These are phyloP conservation scores for Colletotrichum sidae DNA, from an alignment of 2,329 filamentous ascomycete species.

Conservation along the genomic window DNA sequence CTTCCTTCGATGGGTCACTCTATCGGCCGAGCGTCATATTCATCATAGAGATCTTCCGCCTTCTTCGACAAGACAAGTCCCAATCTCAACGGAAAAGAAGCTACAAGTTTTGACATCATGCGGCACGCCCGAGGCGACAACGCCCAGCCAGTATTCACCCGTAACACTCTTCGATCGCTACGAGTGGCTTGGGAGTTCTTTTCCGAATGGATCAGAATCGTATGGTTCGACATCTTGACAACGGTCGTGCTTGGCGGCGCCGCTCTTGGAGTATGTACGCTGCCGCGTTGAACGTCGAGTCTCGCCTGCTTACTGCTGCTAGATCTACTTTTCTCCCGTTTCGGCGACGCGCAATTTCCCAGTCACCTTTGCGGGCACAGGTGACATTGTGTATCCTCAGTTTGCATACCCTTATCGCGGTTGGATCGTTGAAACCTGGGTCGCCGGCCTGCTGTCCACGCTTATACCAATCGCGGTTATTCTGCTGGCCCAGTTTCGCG, in stretches of 20 bases:
- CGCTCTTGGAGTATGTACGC: constrained; percentile 42
- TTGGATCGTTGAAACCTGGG: constrained; percentile 71
- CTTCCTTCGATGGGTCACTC: no score
- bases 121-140: constrained; percentile 1
- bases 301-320: constrained; percentile 8
- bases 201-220: constrained; percentile 64
- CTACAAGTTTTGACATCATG: no score
- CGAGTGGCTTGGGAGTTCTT: constrained; percentile 12
- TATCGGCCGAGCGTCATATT: no score
- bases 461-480: constrained; percentile 69
- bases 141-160: constrained; percentile 17
- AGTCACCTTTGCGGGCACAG: constrained; percentile 66
- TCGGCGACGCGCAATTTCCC: constrained; percentile 70
- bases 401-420: constrained; percentile 74
- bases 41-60: no score
- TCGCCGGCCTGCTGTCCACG: constrained; percentile 66
- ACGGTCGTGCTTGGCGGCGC: constrained; percentile 66
- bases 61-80: no score
- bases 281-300: not conserved
- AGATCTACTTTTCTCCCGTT: constrained; percentile 67
- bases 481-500: constrained; percentile 66
- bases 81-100: no score
- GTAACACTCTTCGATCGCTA: constrained; percentile 22
- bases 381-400: constrained; percentile 72
- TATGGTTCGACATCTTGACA: constrained; percentile 69